Evolutionary conservation across 2,329 filamentous ascomycete genomes (phyloP).

Genomic region (Aspergillus arachidicola): DNA sequence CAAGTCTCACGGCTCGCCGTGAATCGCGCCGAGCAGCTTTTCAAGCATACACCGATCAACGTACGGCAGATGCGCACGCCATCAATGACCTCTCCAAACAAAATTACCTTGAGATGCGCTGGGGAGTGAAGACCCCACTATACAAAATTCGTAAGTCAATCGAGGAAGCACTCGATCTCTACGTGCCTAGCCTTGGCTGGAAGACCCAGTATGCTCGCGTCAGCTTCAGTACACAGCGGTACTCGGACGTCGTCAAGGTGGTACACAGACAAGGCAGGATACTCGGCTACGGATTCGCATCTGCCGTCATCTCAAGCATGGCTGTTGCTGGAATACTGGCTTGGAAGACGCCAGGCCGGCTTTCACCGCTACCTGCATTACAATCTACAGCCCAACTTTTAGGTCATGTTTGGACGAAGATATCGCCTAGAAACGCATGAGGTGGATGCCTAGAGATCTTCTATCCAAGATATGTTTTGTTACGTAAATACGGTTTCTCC

Average conservation of each 20-base stretch:
- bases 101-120: conserved; percentile 94
- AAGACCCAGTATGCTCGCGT: conserved; percentile 90
- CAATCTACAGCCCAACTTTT: conserved; percentile 17
- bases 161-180: conserved; percentile 79
- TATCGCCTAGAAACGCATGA: not conserved
- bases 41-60: conserved; percentile 71
- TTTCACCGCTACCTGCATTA: conserved; percentile 24
- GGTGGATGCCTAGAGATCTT: not conserved
- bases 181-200: conserved; percentile 79
- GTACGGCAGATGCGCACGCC: conserved; percentile 77
- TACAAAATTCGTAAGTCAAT: conserved; percentile 83
- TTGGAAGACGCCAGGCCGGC: conserved; percentile 32
- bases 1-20: conserved; percentile 48
- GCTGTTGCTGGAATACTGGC: conserved; percentile 32
- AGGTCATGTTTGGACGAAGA: conserved; percentile 19
- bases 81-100: conserved; percentile 90
- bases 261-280: conserved; percentile 70
- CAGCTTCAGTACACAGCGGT: conserved; percentile 90
- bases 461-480: not conserved
- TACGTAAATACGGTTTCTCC: not conserved
- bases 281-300: conserved; percentile 48
- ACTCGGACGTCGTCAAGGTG: conserved; percentile 75
- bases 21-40: conserved; percentile 55
- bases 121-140: conserved; percentile 73
- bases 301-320: conserved; percentile 31